Evolutionary conservation across 345 rosid genomes (phyloP).

Genomic region (Firmiana major): DNA sequence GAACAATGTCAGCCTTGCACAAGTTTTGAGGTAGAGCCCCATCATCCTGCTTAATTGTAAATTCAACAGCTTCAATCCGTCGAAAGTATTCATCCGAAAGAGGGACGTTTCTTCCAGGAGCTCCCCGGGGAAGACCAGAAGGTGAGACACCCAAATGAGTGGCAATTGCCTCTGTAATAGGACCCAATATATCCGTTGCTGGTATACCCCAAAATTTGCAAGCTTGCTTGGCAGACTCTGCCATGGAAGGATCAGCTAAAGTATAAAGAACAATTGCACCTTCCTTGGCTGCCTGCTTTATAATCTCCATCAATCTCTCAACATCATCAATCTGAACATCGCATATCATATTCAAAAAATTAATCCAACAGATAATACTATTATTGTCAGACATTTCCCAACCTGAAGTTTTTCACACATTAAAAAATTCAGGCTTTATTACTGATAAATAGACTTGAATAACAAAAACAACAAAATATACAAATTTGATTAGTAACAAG

Average conservation of each 20-base stretch:
- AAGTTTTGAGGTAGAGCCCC: conserved; percentile 76
- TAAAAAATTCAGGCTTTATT: background rate
- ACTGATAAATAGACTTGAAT: background rate
- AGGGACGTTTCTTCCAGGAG: conserved; percentile 43
- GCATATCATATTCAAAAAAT: background rate
- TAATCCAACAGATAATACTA: background rate
- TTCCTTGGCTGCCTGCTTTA: conserved; percentile 85
- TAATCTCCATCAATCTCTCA: conserved; percentile 61
- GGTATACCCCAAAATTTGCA: conserved; percentile 68
- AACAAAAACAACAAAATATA: background rate
- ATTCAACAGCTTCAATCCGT: conserved; percentile 75
- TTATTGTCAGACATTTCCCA: background rate
- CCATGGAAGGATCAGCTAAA: conserved; percentile 75
- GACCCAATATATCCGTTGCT: conserved; percentile 71
- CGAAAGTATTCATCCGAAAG: conserved; percentile 67
- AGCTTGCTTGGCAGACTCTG: conserved; percentile 64
- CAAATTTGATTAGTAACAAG: background rate
- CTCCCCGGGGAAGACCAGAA: conserved; percentile 78
- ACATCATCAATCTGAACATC: conserved; percentile 60
- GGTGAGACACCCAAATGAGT: conserved; percentile 80
- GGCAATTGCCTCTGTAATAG: conserved; percentile 78
- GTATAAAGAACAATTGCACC: conserved; percentile 74
- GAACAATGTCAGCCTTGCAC: conserved; percentile 64
- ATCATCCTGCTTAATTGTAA: conserved; percentile 89
- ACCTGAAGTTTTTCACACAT: background rate